Conservation (phyloP, 2,329 filamentous ascomycete species). For the Elsinoe fawcettii region DNA sequence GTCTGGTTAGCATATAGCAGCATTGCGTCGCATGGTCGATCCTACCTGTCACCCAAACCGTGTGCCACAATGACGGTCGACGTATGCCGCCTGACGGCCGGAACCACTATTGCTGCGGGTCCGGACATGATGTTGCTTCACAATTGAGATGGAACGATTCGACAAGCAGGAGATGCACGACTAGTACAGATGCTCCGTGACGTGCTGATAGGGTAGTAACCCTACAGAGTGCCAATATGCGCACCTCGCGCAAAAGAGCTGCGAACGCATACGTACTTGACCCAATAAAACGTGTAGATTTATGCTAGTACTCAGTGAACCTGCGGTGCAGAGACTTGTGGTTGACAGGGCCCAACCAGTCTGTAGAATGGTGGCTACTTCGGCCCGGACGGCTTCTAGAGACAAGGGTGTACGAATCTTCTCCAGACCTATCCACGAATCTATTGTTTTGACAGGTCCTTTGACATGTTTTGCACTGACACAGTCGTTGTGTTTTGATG, state of each 20-base stretch:
- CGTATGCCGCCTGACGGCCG: constrained; percentile 74
- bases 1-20: background rate
- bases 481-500: constrained; percentile 8
- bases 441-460: background rate
- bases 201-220: background rate
- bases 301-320: background rate
- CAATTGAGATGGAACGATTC: background rate
- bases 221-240: background rate
- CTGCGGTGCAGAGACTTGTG: background rate
- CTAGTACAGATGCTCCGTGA: no score
- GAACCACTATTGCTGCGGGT: constrained; percentile 58
- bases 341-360: background rate
- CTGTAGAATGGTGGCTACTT: background rate
- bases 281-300: background rate
- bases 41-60: constrained; percentile 70
- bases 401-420: background rate
- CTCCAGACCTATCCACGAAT: background rate
- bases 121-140: constrained; percentile 31
- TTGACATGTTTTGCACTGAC: constrained; percentile 9
- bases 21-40: background rate
- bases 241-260: background rate
- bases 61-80: constrained; percentile 93
- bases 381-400: background rate
- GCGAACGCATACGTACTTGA: background rate
- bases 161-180: background rate